Evolutionary conservation across 306 rosid genomes (phyloP).

Genomic region (Begonia masoniana): DNA sequence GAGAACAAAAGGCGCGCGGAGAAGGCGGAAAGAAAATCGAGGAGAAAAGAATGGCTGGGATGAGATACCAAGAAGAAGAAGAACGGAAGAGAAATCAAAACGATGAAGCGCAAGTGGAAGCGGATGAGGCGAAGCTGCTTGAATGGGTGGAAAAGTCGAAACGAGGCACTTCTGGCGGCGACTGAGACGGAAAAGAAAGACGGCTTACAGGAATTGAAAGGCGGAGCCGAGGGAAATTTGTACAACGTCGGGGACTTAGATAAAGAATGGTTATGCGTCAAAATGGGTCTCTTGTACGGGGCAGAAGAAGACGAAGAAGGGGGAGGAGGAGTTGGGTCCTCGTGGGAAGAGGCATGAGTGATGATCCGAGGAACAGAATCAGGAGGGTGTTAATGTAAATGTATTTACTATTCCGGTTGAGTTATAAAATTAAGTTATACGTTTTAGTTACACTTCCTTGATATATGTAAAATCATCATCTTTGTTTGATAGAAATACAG

Average conservation of each 20-base stretch:
- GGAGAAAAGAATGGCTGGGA: conserved; percentile 6
- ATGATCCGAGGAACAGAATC: too few relatives aligned
- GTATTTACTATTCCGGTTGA: too few relatives aligned
- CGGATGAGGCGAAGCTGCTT: conserved; percentile 22
- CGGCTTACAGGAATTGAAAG: conserved; percentile 20
- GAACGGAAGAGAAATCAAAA: conserved; percentile 56
- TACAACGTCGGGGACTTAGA: conserved; percentile 43
- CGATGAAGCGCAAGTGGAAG: conserved; percentile 26
- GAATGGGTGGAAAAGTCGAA: conserved; percentile 40
- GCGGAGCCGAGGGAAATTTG: conserved; percentile 20
- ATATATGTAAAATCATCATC: too few relatives aligned
- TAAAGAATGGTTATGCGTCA: conserved; percentile 36
- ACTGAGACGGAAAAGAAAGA: conserved; percentile 21
- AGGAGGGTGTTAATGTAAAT: too few relatives aligned
- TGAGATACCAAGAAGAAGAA: conserved; percentile 77
- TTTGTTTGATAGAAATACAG: too few relatives aligned
- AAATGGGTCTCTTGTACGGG: conserved; percentile 51
- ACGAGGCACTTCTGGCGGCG: conserved; percentile 30
- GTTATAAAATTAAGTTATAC: too few relatives aligned
- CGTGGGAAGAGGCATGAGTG: too few relatives aligned
- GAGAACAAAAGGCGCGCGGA: conserved; percentile 68
- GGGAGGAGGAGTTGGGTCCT: too few relatives aligned
- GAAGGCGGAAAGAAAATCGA: conserved; percentile 79
- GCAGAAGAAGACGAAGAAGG: conserved; percentile 22
- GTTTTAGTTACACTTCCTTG: too few relatives aligned